Conservation (phyloP, 2,329 filamentous ascomycete species). For the Monosporascus sp. region DNA sequence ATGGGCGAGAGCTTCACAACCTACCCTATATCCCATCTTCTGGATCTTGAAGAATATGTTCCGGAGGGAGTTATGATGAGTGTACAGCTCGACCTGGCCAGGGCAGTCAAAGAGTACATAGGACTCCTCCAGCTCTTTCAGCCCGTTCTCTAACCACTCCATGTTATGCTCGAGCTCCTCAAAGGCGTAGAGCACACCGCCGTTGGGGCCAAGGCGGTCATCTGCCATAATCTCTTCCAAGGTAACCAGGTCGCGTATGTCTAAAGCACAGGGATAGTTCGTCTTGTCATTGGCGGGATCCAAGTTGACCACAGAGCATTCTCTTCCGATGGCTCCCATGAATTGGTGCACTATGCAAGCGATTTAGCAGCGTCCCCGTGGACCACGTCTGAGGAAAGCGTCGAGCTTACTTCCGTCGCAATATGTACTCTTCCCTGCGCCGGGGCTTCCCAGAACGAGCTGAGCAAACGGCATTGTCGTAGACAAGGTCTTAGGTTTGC, state of each 20-base stretch:
- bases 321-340: constrained; percentile 88
- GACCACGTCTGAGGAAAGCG: constrained; percentile 1
- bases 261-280: constrained; percentile 81
- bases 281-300: constrained; percentile 95
- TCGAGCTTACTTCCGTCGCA: constrained; percentile 77
- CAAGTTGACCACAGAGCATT: constrained; percentile 92
- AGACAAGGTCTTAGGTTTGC: background rate
- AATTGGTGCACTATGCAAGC: constrained; percentile 77
- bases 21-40: constrained; percentile 85
- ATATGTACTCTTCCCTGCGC: constrained; percentile 94
- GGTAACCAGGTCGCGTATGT: constrained; percentile 83
- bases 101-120: constrained; percentile 96
- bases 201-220: constrained; percentile 86
- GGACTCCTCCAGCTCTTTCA: constrained; percentile 79
- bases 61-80: constrained; percentile 84
- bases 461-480: constrained; percentile 59
- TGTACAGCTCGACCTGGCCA: constrained; percentile 94
- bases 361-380: constrained; percentile 3
- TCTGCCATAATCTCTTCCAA: constrained; percentile 94
- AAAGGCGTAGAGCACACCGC: constrained; percentile 85
- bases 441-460: constrained; percentile 88
- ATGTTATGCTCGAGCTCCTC: constrained; percentile 93
- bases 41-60: constrained; percentile 89
- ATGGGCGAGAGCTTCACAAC: constrained; percentile 25
- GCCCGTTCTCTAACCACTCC: constrained; percentile 79